Evolutionary conservation across 228 moss, liverwort and hornwort genomes (phyloP).

Genomic region (Sphagnum fallax): DNA sequence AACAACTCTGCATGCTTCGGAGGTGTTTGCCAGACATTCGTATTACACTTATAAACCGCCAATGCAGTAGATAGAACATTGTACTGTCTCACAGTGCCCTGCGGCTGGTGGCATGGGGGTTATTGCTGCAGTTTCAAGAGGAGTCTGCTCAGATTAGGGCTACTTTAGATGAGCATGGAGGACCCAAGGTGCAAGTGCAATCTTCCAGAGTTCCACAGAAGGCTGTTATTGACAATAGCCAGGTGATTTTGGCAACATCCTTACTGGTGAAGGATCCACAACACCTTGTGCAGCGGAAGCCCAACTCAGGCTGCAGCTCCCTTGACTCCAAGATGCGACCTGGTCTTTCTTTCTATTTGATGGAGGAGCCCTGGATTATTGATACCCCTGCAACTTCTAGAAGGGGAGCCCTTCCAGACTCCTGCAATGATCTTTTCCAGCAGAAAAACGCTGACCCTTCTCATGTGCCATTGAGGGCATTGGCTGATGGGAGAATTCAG

Average conservation of each 20-base stretch:
- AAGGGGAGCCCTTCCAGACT: constrained; percentile 18
- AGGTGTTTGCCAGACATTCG: neutral
- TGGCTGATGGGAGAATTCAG: constrained; percentile 21
- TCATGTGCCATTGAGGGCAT: constrained; percentile 9
- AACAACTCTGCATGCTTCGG: neutral
- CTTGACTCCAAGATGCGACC: constrained; percentile 27
- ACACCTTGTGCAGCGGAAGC: constrained; percentile 8
- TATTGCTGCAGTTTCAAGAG: constrained; percentile 33
- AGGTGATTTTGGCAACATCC: constrained; percentile 25
- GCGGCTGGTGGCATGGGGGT: neutral
- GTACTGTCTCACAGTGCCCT: neutral
- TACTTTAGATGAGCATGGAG: constrained; percentile 14
- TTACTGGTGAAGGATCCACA: constrained; percentile 9
- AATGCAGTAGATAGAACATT: neutral
- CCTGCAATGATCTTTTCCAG: constrained; percentile 14
- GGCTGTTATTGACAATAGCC: constrained; percentile 38
- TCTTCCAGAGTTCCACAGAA: constrained; percentile 23
- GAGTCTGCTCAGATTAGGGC: constrained; percentile 22
- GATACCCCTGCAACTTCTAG: constrained; percentile 5
- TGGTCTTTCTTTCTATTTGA: constrained; percentile 30
- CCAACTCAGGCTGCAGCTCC: constrained; percentile 21
- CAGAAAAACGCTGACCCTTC: constrained; percentile 19
- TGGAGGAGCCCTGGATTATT: constrained; percentile 12
- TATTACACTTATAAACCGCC: neutral
- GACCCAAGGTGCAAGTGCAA: constrained; percentile 10